Conservation (phyloP, 176 grass and related monocot genomes). For the Avena atlantica region DNA sequence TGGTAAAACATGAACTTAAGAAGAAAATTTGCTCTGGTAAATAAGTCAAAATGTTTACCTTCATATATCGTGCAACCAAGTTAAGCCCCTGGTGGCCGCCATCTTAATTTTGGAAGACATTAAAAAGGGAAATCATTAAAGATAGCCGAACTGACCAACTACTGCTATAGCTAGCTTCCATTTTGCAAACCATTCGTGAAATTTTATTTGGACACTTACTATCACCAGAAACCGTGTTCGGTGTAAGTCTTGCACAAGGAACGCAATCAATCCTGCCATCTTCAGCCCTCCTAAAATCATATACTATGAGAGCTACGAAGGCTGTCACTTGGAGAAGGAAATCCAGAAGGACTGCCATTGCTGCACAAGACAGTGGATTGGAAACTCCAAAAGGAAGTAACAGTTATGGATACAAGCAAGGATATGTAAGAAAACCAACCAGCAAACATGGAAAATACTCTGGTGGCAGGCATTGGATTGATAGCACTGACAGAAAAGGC, state of each 20-base stretch:
- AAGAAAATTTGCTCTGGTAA: constrained; percentile 23
- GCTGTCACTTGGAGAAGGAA: constrained; percentile 96
- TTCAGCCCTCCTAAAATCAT: constrained; percentile 84
- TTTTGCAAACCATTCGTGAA: constrained; percentile 35
- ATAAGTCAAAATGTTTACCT: constrained; percentile 52
- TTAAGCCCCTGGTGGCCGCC: constrained; percentile 44
- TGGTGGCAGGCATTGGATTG: constrained; percentile 92
- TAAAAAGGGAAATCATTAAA: constrained; percentile 36
- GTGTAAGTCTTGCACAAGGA: constrained; percentile 69
- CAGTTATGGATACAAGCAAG: constrained; percentile 37
- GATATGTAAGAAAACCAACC: constrained; percentile 63
- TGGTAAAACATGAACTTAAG: constrained; percentile 27
- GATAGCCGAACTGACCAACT: constrained; percentile 30
- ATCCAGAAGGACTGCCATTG: constrained; percentile 93
- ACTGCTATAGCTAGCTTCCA: constrained; percentile 21
- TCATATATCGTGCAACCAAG: constrained; percentile 91
- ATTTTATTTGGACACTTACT: constrained; percentile 50
- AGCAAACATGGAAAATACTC: constrained; percentile 99
- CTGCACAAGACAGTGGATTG: constrained; percentile 63
- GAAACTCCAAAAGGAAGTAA: constrained; percentile 37
- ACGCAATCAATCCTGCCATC: constrained; percentile 89
- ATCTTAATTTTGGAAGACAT: constrained; percentile 55
- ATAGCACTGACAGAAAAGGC: constrained; percentile 92
- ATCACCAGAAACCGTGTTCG: constrained; percentile 45
- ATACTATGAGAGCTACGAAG: constrained; percentile 89